Evolutionary conservation across 1,139 yeast genomes (phyloP).

Genomic region (Blastobotrys illinoisensis): DNA sequence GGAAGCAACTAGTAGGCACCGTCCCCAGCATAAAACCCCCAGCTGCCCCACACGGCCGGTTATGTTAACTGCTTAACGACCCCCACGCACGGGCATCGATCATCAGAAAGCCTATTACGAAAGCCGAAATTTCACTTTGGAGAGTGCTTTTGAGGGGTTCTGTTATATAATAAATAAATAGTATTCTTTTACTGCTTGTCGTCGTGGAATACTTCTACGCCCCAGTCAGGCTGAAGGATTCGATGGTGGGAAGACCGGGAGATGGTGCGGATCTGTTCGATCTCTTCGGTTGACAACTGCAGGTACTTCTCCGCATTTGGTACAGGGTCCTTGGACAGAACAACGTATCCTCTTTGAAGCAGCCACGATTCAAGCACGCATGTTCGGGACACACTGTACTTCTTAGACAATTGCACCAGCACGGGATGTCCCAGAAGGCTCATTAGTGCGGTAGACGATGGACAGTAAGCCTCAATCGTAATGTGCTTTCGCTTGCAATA

Average conservation of each 20-base stretch:
- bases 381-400: conserved; percentile 39
- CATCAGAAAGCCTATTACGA: too few species aligned
- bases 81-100: too few species aligned
- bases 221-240: conserved; percentile 21
- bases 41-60: too few species aligned
- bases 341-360: conserved; percentile 1
- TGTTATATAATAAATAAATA: conserved; percentile 1
- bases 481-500: conserved; percentile 48
- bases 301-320: neutral
- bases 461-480: conserved; percentile 61
- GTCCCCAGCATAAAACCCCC: neutral
- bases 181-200: conserved; percentile 14
- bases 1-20: neutral
- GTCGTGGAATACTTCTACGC: conserved; percentile 22
- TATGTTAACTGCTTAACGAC: too few species aligned
- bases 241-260: conserved; percentile 5
- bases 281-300: neutral
- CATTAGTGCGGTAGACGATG: conserved; percentile 61
- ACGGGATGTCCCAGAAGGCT: conserved; percentile 50
- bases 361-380: conserved; percentile 5
- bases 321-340: neutral
- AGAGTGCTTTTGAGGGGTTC: neutral
- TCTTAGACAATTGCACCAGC: conserved; percentile 47
- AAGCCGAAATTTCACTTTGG: too few species aligned
- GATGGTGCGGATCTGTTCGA: neutral